Evolutionary conservation across 2,329 filamentous ascomycete species (phyloP).

Genomic region (Talaromyces sp.): DNA sequence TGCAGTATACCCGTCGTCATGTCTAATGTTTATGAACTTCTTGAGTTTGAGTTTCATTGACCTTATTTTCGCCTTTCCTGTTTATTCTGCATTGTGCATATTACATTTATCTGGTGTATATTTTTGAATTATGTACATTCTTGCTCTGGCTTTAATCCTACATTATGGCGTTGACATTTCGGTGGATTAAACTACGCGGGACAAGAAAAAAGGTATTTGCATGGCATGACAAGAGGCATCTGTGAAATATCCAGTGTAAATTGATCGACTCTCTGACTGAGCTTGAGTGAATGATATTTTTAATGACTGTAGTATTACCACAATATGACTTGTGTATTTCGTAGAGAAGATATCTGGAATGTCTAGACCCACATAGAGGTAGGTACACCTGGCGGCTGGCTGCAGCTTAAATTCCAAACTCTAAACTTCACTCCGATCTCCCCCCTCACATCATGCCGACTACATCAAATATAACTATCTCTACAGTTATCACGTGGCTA

Average conservation of each 20-base stretch:
- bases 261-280: not conserved
- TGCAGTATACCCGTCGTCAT: not conserved
- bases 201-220: not conserved
- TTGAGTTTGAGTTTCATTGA: not conserved
- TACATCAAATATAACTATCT: conserved; percentile 24
- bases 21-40: not conserved
- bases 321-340: not conserved
- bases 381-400: not conserved
- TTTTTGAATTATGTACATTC: not conserved
- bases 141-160: not conserved
- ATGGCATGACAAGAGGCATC: not conserved
- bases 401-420: not conserved
- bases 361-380: not conserved
- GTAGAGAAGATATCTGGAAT: not conserved
- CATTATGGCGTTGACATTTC: not conserved
- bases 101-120: not conserved
- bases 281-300: not conserved
- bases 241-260: not conserved
- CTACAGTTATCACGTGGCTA: conserved; percentile 32
- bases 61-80: not conserved
- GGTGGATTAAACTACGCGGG: not conserved
- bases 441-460: conserved; percentile 23
- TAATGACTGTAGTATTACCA: not conserved
- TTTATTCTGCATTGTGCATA: not conserved
- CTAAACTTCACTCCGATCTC: not conserved